Conservation (phyloP, 345 rosid genomes). For the Lepidium sativum region DNA sequence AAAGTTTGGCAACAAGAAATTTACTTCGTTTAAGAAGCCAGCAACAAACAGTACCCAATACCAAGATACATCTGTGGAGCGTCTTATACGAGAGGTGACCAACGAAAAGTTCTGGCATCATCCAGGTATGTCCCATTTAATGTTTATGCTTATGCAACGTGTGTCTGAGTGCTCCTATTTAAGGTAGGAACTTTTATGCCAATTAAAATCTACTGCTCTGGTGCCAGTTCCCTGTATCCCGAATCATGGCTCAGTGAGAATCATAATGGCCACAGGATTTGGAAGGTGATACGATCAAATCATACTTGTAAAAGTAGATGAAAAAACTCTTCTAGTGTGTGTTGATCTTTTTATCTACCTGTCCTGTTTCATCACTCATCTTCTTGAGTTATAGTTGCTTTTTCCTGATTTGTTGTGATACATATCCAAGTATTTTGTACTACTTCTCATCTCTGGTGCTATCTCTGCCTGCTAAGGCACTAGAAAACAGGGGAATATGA, state of each 20-base stretch:
- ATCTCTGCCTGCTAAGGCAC: not conserved
- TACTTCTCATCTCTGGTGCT: not conserved
- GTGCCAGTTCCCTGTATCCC: conserved; percentile 28
- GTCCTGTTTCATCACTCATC: not conserved
- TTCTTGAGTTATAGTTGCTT: not conserved
- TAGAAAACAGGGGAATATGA: not conserved
- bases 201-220: conserved; percentile 26
- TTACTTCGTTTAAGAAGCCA: conserved; percentile 52
- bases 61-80: conserved; percentile 99
- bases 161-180: conserved; percentile 20
- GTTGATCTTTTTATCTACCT: not conserved
- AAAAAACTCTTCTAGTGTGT: conserved; percentile 1
- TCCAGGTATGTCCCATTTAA: conserved; percentile 27
- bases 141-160: conserved; percentile 1
- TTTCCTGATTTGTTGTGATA: too few species aligned
- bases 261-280: conserved; percentile 28
- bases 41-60: conserved; percentile 34
- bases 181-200: conserved; percentile 29
- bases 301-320: conserved; percentile 26
- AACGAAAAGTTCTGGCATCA: conserved; percentile 89
- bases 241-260: conserved; percentile 31
- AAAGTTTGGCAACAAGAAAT: conserved; percentile 66
- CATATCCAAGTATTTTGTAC: not conserved
- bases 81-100: conserved; percentile 95
- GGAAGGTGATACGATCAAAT: conserved; percentile 31